Percentiles rank a stretch among this genome's conserved stretches.
These are phyloP conservation scores for Avena sativa DNA, from an alignment of 176 grass and related monocot genomes.

Conservation along the genomic window DNA sequence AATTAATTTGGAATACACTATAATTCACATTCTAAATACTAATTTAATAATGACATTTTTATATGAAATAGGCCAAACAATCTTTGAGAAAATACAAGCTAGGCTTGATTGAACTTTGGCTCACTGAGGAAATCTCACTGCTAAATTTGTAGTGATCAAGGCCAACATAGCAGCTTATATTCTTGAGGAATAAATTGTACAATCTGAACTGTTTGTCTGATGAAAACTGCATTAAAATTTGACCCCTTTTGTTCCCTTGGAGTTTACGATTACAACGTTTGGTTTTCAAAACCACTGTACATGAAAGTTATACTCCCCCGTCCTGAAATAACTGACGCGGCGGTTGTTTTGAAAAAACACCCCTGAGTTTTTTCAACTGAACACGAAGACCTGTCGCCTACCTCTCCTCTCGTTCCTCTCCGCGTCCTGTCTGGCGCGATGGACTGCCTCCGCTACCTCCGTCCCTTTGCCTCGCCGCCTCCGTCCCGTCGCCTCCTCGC, in stretches of 20 bases:
- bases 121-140: not conserved
- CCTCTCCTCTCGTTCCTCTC: too few relatives aligned
- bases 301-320: too few relatives aligned
- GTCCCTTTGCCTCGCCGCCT: too few relatives aligned
- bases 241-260: not conserved
- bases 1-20: slow-evolving; percentile 30
- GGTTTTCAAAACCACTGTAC: too few relatives aligned
- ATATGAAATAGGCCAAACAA: not conserved
- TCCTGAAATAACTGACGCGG: too few relatives aligned
- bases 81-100: not conserved
- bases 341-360: too few relatives aligned
- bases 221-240: not conserved
- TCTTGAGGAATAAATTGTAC: not conserved
- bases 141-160: not conserved
- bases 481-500: too few relatives aligned
- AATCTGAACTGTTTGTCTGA: slow-evolving; percentile 11
- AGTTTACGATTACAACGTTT: not conserved
- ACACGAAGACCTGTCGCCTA: too few relatives aligned
- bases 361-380: too few relatives aligned
- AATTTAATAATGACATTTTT: slow-evolving; percentile 1
- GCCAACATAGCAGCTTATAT: not conserved
- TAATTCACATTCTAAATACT: not conserved
- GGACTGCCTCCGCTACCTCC: too few relatives aligned
- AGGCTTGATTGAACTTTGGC: not conserved
- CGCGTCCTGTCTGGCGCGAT: too few relatives aligned